Evolutionary conservation across 257 asterid genomes (phyloP).

Genomic region (Solanum tarapatanum): DNA sequence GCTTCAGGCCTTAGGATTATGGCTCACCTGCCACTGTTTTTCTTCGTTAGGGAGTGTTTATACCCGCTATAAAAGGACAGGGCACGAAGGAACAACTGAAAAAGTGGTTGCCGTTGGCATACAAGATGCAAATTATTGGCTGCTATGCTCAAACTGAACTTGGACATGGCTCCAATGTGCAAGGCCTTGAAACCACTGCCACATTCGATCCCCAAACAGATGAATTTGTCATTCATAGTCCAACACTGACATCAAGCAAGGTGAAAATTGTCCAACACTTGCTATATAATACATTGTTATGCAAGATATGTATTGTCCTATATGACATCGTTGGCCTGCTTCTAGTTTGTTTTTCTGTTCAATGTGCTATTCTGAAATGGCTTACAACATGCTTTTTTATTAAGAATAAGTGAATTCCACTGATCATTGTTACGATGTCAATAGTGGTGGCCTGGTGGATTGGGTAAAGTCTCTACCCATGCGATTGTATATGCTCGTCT

Average conservation of each 20-base stretch:
- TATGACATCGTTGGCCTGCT: not conserved
- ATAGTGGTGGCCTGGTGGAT: slow-evolving; percentile 99
- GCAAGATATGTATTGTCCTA: not conserved
- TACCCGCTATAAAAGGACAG: slow-evolving; percentile 88
- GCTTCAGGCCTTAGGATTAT: not conserved
- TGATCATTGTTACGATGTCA: not conserved
- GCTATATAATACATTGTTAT: not conserved
- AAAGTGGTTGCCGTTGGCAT: slow-evolving; percentile 85
- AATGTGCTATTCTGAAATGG: not conserved
- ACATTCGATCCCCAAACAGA: slow-evolving; percentile 87
- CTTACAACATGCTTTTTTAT: not conserved
- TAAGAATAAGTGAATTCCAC: not conserved
- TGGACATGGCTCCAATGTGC: slow-evolving; percentile 97
- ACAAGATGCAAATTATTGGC: slow-evolving; percentile 95
- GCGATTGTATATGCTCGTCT: slow-evolving; percentile 92
- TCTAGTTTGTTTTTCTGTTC: not conserved
- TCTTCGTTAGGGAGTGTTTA: slow-evolving; percentile 69
- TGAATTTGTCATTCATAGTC: slow-evolving; percentile 89
- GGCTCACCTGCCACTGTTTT: not conserved
- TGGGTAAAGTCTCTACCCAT: slow-evolving; percentile 94
- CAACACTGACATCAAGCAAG: slow-evolving; percentile 97
- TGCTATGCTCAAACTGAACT: slow-evolving; percentile 99
- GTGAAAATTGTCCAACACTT: slow-evolving; percentile 22
- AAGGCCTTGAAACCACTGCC: slow-evolving; percentile 97
- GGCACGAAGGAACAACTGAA: slow-evolving; percentile 84